Percentiles rank a stretch among this genome's conserved stretches.
Conservation (phyloP, 169 alveolate species). For the Cryptosporidium andersoni region DNA sequence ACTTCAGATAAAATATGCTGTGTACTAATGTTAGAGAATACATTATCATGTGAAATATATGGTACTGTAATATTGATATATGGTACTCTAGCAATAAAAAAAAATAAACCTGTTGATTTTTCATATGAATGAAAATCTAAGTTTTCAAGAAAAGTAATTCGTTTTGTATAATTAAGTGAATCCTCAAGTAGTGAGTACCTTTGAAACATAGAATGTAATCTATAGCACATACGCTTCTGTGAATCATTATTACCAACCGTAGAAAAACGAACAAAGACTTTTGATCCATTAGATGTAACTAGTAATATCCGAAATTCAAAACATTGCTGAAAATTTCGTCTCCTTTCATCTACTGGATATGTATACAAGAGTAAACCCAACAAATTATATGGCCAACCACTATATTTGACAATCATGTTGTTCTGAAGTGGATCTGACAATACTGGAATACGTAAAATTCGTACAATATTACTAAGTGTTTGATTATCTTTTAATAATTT, state of each 20-base stretch:
- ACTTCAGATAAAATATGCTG: slow-evolving; percentile 6
- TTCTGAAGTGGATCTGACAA: neutral
- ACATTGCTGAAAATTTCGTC: slow-evolving; percentile 35
- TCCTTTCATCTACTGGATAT: slow-evolving; percentile 60
- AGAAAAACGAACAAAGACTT: slow-evolving; percentile 38
- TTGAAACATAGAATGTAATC: neutral
- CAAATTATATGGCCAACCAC: slow-evolving; percentile 57
- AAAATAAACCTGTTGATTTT: slow-evolving; percentile 37
- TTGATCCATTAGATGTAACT: slow-evolving; percentile 33
- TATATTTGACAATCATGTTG: slow-evolving; percentile 5
- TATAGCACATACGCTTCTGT: slow-evolving; percentile 51
- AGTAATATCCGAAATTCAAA: slow-evolving; percentile 47
- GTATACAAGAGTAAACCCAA: slow-evolving; percentile 32
- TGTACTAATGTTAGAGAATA: slow-evolving; percentile 5
- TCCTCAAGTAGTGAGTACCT: neutral
- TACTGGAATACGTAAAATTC: slow-evolving; percentile 12
- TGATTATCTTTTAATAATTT: neutral
- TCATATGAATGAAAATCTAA: slow-evolving; percentile 43
- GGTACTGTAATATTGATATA: slow-evolving; percentile 39
- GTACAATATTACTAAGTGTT: slow-evolving; percentile 2
- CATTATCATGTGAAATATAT: slow-evolving; percentile 1
- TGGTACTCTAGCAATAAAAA: slow-evolving; percentile 46
- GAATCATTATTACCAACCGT: slow-evolving; percentile 38
- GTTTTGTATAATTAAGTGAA: neutral
- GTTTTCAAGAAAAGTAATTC: slow-evolving; percentile 15